Evolutionary conservation across 441 rosid species (phyloP).

Genomic region (Erysimum cheiri): DNA sequence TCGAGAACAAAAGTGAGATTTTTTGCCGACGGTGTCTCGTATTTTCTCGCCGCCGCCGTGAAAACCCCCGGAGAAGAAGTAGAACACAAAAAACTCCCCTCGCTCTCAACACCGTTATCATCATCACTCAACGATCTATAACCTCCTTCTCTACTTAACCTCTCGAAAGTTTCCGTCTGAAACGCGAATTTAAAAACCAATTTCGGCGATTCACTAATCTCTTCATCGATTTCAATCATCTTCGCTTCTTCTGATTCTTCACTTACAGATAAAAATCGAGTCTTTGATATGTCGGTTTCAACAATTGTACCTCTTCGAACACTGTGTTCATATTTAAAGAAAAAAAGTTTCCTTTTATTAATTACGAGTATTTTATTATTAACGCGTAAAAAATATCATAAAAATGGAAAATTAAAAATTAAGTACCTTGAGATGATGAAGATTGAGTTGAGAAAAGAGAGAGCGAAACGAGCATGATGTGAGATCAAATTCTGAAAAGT

Average conservation of each 20-base stretch:
- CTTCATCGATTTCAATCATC: constrained; percentile 27
- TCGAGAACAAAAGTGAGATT: constrained; percentile 29
- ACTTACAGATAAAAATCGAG: not conserved
- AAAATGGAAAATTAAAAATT: not conserved
- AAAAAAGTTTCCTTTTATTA: not conserved
- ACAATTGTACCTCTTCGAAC: constrained; percentile 19
- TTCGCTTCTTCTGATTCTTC: constrained; percentile 8
- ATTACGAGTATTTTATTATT: constrained; percentile 23
- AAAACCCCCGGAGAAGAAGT: constrained; percentile 16
- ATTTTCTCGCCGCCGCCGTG: constrained; percentile 26
- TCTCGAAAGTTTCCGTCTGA: constrained; percentile 42
- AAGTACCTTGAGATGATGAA: constrained; percentile 56
- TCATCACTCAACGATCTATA: constrained; percentile 20
- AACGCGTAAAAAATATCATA: not conserved
- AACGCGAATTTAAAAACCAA: constrained; percentile 43
- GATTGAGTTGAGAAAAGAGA: constrained; percentile 43
- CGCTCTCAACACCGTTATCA: not conserved
- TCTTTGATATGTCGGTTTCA: constrained; percentile 36
- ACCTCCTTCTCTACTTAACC: constrained; percentile 40
- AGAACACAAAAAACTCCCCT: not conserved
- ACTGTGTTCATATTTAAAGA: constrained; percentile 18
- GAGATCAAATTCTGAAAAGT: constrained; percentile 46
- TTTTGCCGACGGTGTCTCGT: constrained; percentile 14
- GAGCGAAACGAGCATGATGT: constrained; percentile 43
- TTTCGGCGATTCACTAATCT: constrained; percentile 16